Base-by-base conservation (phyloP, 768 basidiomycete genomes). In the Crucibulum laeve region DNA sequence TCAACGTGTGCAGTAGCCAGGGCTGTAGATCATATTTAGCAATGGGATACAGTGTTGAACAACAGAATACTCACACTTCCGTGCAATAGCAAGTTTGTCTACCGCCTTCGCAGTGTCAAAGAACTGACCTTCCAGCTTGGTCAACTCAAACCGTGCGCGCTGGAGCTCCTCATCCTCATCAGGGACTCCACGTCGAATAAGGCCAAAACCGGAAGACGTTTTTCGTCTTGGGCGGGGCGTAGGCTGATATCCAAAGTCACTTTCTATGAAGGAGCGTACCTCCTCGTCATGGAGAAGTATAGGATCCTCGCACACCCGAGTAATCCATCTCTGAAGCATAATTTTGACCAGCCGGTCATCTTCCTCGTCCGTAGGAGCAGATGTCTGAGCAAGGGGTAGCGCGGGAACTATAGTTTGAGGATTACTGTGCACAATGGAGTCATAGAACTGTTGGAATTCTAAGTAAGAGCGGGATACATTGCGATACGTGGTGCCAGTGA, bases 321-420 rank as follows among this genome's bases (percentile, higher is more conserved):
- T 83, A 42, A 96, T 77, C 95, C 96, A 99, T 48, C 90, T 73
- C 64, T 98, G 96, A 17, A 98, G 72, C 78, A 94, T 91, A 47
- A 94, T 87, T 60, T 87, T 87, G 24, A 99, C 91, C 2, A 99
- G 75, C 15, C 96, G 78, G 61, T 98, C 96, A 62, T 99, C 96
- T 65, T 98, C 96, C 66, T 98, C 96, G 57, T 98, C 96, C 10
- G 91, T 93, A 19, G 91, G 87, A 2, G 96, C 96, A 10, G 94
- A 97, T 0, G 94, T 97, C 52, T 95, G 91, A 0, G 94, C 81
- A n/a, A 98, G 76, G 1, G 96, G 96, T 11, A 99, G 76, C 3
- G 96, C 96, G 5, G 96, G 91, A 13, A 97, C 75, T 53, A 99
- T 96, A 21, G 94, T 95, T 58, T 98, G 96, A 0, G 96, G 96